These are phyloP conservation scores for Cladobotryum mycophilum DNA, from an alignment of 2,329 filamentous ascomycete species.

Conservation along the genomic window DNA sequence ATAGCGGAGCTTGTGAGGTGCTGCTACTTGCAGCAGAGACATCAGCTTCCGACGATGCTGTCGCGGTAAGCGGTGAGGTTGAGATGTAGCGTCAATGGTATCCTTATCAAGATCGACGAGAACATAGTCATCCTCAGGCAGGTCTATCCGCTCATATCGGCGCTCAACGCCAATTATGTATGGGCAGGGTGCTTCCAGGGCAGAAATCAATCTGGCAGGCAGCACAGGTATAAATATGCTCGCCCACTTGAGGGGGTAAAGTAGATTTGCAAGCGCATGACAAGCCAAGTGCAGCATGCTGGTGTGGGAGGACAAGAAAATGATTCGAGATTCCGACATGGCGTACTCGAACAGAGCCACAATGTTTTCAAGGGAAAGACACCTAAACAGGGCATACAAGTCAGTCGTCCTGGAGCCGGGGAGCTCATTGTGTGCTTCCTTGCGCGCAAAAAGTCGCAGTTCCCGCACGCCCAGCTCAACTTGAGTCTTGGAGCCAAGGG, in stretches of 20 bases:
- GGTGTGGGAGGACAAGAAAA: conserved; percentile 90
- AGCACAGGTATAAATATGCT: conserved; percentile 92
- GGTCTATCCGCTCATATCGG: conserved; percentile 75
- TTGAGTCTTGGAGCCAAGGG: conserved; percentile 88
- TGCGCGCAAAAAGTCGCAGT: conserved; percentile 82
- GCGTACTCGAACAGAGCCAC: conserved; percentile 90
- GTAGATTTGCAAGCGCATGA: conserved; percentile 73
- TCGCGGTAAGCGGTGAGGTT: conserved; percentile 72
- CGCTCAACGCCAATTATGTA: conserved; percentile 96
- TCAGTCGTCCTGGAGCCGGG: conserved; percentile 88
- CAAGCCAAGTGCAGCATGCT: conserved; percentile 93
- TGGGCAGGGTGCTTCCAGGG: conserved; percentile 88
- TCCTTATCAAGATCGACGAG: conserved; percentile 90
- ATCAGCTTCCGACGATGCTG: conserved; percentile 86
- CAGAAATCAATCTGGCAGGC: conserved; percentile 79
- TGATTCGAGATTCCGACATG: conserved; percentile 88
- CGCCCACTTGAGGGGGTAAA: conserved; percentile 89
- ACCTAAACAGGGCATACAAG: conserved; percentile 86
- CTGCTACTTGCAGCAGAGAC: conserved; percentile 80
- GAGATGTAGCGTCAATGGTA: conserved; percentile 75
- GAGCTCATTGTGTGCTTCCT: conserved; percentile 87
- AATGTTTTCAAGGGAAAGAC: conserved; percentile 85
- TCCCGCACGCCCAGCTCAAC: conserved; percentile 89
- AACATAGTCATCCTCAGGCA: conserved; percentile 94
- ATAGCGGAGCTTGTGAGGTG: conserved; percentile 80